Percentiles rank a stretch among this genome's conserved stretches.
Conservation (phyloP, 2,329 filamentous ascomycete species). For the Ascochyta koolunga region DNA sequence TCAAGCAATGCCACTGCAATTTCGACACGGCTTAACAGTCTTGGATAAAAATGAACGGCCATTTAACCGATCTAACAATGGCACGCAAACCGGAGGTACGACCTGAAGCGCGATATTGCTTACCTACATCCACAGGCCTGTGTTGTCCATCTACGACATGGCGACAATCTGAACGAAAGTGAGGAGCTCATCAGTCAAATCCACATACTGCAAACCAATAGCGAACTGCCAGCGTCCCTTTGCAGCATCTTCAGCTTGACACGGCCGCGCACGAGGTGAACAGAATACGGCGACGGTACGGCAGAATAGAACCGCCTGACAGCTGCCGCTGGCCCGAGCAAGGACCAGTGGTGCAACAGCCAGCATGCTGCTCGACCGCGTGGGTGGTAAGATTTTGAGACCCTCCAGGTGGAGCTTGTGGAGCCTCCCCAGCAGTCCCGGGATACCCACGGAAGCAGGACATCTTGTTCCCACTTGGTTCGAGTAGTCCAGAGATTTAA, state of each 20-base stretch:
- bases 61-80: constrained; percentile 10
- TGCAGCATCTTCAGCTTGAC: neutral
- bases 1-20: constrained; percentile 21
- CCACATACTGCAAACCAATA: neutral
- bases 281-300: constrained; percentile 17
- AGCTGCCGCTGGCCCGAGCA: constrained; percentile 30
- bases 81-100: neutral
- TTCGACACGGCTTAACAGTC: constrained; percentile 10
- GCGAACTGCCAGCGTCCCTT: neutral
- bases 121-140: neutral
- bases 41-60: constrained; percentile 2
- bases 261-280: constrained; percentile 8
- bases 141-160: neutral
- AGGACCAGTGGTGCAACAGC: constrained; percentile 17
- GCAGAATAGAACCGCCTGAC: constrained; percentile 21
- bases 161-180: neutral
- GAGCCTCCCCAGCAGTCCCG: constrained; percentile 17
- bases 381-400: constrained; percentile 21
- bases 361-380: constrained; percentile 22
- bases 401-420: constrained; percentile 13
- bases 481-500: constrained; percentile 1
- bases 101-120: neutral
- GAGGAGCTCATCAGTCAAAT: neutral
- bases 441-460: constrained; percentile 17
- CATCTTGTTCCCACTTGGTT: constrained; percentile 15